These are phyloP conservation scores for Penium margaritaceum DNA, from an alignment of 139 green algal species.

Conservation along the genomic window DNA sequence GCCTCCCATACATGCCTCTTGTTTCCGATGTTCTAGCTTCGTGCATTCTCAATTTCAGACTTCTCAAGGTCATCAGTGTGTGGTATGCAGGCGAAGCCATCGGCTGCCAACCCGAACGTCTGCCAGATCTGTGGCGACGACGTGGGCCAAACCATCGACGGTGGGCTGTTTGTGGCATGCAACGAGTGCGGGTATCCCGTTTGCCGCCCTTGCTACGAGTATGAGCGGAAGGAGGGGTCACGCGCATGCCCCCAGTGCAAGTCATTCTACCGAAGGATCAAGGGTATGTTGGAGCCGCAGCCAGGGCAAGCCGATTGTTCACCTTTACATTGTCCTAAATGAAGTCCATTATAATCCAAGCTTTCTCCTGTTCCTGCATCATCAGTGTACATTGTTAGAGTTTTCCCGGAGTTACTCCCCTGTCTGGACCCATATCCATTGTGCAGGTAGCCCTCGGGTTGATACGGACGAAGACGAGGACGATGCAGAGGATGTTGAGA, in stretches of 20 bases:
- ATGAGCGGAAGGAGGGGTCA: slow-evolving; percentile 9
- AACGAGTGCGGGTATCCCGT: slow-evolving; percentile 25
- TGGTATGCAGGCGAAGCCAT: neutral
- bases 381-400: too few species aligned
- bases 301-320: too few species aligned
- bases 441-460: neutral
- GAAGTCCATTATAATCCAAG: too few species aligned
- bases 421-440: too few species aligned
- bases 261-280: slow-evolving; percentile 10
- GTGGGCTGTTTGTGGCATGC: slow-evolving; percentile 25
- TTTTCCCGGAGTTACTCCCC: too few species aligned
- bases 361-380: too few species aligned
- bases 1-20: neutral
- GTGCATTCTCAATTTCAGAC: neutral
- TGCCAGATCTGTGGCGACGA: slow-evolving; percentile 23
- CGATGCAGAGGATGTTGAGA: neutral
- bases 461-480: slow-evolving; percentile 4
- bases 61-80: neutral
- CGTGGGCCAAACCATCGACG: neutral
- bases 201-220: slow-evolving; percentile 32
- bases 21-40: neutral
- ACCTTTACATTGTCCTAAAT: too few species aligned
- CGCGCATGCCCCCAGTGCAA: slow-evolving; percentile 19
- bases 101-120: neutral
- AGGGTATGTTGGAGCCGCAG: too few species aligned